phyloP scores from a whole-genome alignment of 345 rosid species.

The Adansonia digitata region DNA sequence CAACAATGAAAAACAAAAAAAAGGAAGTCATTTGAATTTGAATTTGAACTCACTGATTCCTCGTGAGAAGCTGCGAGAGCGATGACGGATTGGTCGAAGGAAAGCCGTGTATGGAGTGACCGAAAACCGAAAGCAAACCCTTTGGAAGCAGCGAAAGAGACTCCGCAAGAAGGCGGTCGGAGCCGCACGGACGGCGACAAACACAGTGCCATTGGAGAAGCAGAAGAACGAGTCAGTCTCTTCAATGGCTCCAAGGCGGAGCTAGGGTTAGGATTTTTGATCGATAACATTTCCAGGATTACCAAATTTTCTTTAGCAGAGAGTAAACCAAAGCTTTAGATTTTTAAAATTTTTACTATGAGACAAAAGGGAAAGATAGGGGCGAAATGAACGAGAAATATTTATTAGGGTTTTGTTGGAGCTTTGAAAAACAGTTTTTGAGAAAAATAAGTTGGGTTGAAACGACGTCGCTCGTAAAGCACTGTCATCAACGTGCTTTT shows the following conservation, averaged over 20 bases:
- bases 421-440: background rate
- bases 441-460: background rate
- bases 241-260: conserved; percentile 3
- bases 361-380: background rate
- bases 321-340: background rate
- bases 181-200: conserved; percentile 24
- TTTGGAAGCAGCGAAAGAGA: conserved; percentile 18
- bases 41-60: conserved; percentile 44
- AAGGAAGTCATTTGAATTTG: background rate
- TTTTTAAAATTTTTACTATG: background rate
- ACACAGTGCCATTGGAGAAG: conserved; percentile 17
- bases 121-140: conserved; percentile 31
- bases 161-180: conserved; percentile 11
- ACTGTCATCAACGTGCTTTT: background rate
- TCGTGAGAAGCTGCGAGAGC: conserved; percentile 53
- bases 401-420: background rate
- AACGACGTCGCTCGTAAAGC: background rate
- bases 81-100: conserved; percentile 26
- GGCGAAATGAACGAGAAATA: background rate
- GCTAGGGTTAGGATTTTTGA: conserved; percentile 35
- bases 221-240: conserved; percentile 18
- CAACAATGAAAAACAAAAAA: background rate
- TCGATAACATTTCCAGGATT: conserved; percentile 21
- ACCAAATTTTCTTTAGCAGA: background rate
- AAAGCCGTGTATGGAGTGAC: conserved; percentile 24